Percentiles rank a stretch among this genome's conserved stretches.
Evolutionary conservation across 495 filamentous ascomycete genomes (phyloP).

Genomic region (Annulohypoxylon nitens): DNA sequence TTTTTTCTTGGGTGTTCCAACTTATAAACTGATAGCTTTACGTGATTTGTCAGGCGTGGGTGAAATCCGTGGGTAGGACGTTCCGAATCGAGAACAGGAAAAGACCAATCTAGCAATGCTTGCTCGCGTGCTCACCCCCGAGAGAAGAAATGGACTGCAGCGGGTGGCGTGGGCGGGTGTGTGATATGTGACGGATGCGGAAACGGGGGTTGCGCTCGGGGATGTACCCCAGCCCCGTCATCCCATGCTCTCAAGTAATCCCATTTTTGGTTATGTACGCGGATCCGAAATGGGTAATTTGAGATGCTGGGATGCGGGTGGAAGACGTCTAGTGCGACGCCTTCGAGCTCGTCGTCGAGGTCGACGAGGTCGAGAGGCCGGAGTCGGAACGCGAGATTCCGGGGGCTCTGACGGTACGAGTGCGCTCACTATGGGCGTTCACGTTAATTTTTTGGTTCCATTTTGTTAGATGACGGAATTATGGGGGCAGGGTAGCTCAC

Average conservation of each 20-base stretch:
- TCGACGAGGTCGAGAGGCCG: constrained; percentile 46
- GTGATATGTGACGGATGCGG: constrained; percentile 3
- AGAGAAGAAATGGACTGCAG: not conserved
- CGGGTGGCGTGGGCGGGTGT: not conserved
- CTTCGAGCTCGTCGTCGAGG: constrained; percentile 41
- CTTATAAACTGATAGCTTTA: not conserved
- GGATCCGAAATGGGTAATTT: not conserved
- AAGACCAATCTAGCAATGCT: constrained; percentile 8
- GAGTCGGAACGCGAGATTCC: constrained; percentile 50
- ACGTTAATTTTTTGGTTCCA: constrained; percentile 7
- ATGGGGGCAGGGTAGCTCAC: constrained; percentile 49
- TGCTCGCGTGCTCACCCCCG: not conserved
- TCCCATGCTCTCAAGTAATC: too few relatives aligned
- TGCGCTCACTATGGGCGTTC: constrained; percentile 52
- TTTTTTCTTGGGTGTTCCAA: not conserved
- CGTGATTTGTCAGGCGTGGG: not conserved
- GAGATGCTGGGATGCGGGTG: not conserved
- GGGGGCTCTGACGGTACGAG: constrained; percentile 45
- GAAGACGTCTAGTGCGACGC: constrained; percentile 41
- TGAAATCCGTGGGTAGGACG: not conserved
- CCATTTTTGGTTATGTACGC: not conserved
- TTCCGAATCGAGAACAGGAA: not conserved
- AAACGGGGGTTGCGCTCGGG: constrained; percentile 6
- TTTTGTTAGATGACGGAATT: constrained; percentile 16
- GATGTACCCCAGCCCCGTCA: not conserved